Conservation (phyloP, 106 monocot genomes). For the Ottelia alismoides region DNA sequence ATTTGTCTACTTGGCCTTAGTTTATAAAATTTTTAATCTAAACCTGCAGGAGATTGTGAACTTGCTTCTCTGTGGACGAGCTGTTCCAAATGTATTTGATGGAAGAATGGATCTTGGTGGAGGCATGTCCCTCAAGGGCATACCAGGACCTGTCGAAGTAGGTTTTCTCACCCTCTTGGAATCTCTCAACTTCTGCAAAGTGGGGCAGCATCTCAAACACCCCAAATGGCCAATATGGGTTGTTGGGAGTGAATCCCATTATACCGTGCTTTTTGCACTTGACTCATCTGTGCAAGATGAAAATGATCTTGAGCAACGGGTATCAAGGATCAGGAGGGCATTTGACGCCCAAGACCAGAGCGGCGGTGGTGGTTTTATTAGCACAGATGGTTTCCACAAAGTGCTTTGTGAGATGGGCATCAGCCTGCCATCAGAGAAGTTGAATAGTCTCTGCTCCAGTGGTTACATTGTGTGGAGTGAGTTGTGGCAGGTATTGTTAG, state of each 20-base stretch:
- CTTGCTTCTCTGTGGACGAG: conserved; percentile 83
- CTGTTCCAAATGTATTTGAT: conserved; percentile 94
- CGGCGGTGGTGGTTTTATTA: conserved; percentile 90
- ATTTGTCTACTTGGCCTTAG: too few species aligned
- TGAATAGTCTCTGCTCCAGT: conserved; percentile 33
- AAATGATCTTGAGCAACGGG: conserved; percentile 67
- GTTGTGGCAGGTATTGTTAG: conserved; percentile 85
- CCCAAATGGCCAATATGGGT: conserved; percentile 97
- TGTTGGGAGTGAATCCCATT: conserved; percentile 91
- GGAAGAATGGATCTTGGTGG: conserved; percentile 89
- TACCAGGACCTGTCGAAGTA: conserved; percentile 57
- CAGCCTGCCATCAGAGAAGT: conserved; percentile 39
- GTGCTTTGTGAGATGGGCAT: conserved; percentile 62
- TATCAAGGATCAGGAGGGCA: conserved; percentile 46
- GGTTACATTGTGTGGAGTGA: conserved; percentile 94
- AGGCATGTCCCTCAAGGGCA: conserved; percentile 84
- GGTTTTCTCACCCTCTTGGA: conserved; percentile 92
- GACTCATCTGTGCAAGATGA: conserved; percentile 71
- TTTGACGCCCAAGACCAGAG: conserved; percentile 88
- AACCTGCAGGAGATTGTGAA: conserved; percentile 99
- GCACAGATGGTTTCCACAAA: conserved; percentile 60
- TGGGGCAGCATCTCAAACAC: conserved; percentile 69
- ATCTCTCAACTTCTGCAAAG: conserved; percentile 94
- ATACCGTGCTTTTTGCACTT: conserved; percentile 90
- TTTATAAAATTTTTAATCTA: too few species aligned